phyloP scores from a whole-genome alignment of 768 basidiomycete genomes.

The Kwoniella dejecticola region DNA sequence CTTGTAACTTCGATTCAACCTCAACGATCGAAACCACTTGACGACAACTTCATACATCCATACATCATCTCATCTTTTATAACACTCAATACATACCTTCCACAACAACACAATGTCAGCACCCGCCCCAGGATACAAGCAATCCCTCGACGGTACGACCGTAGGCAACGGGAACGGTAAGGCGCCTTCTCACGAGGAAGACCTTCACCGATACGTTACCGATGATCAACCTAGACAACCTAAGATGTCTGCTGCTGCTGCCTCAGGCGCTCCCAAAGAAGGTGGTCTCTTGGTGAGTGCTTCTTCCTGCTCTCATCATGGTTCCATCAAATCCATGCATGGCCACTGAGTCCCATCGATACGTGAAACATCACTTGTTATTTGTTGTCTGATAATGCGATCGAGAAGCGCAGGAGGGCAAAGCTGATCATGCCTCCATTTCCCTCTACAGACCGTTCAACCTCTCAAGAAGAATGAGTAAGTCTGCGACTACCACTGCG shows the following conservation, averaged over 20 bases:
- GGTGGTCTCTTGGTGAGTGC: conserved; percentile 24
- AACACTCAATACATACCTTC: not conserved
- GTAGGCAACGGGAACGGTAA: conserved; percentile 27
- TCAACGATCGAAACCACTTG: conserved; percentile 5
- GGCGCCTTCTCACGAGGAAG: conserved; percentile 24
- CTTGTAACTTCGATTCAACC: not conserved
- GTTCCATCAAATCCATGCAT: no score
- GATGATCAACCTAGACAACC: conserved; percentile 38
- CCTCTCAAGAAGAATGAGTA: conserved; percentile 48
- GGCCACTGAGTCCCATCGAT: no score
- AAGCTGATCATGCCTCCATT: not conserved
- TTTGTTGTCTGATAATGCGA: no score
- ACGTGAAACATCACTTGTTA: no score
- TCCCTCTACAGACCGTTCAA: conserved; percentile 37
- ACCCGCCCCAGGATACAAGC: conserved; percentile 34
- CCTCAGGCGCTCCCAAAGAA: not conserved
- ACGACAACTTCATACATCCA: no score
- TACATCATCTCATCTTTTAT: no score
- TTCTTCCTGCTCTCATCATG: not conserved
- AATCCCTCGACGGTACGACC: conserved; percentile 40
- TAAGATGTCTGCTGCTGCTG: conserved; percentile 28
- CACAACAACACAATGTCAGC: conserved; percentile 32
- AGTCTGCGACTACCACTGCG: conserved; percentile 13
- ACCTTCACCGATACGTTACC: conserved; percentile 49
- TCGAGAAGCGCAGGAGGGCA: no score